Base-by-base conservation (phyloP, 1,284 basidiomycete genomes). In the Neonothopanus nambi region DNA sequence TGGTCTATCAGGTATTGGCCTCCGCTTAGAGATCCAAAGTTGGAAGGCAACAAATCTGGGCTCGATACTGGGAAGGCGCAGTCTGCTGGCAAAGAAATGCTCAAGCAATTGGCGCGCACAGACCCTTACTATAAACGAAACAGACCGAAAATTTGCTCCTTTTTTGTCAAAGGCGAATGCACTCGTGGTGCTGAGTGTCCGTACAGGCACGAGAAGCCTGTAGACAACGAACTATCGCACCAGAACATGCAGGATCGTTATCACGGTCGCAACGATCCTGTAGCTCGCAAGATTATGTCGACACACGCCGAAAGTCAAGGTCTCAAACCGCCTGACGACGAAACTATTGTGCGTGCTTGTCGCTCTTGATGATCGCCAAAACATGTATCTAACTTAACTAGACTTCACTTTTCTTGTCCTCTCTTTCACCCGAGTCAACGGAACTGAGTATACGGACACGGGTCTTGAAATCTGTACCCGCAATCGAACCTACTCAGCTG, bases 111-210 rank as follows among this genome's bases (percentile, higher is more conserved):
- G 15, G 95, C 96, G 12, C 82, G 94, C 59, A 92, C 91, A 28
- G 95, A 98, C 64, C 95, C 96, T 0, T 93, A 94, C 66, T 99
- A 98, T 77, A 98, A 98, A 72, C 86, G 95, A 49, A 98, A 99
- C 72, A 77, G 91, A 52, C 93, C 96, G 44, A 92, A 98, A 61
- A 69, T 97, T 8, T 99, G 97, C 69, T 94, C 93, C 1, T 98
- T 99, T 78, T 99, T 89, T 66, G 89, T 84, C 39, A 98, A 98
- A 72, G 97, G 97, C 0, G 90, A 94, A 55, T 99, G 97, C 68
- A 93, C 81, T 38, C 82, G 97, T 37, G 97, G 97, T 5, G 75
- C 78, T 21, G 93, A 93, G 55, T 99, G 97, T 70, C 97, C 97
- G 0, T 99, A 93, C 73, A 79, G 92, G 59, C 97, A 99, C 65